These are phyloP conservation scores for Stromatinia cepivora DNA, from an alignment of 2,329 filamentous ascomycete genomes.

Conservation along the genomic window DNA sequence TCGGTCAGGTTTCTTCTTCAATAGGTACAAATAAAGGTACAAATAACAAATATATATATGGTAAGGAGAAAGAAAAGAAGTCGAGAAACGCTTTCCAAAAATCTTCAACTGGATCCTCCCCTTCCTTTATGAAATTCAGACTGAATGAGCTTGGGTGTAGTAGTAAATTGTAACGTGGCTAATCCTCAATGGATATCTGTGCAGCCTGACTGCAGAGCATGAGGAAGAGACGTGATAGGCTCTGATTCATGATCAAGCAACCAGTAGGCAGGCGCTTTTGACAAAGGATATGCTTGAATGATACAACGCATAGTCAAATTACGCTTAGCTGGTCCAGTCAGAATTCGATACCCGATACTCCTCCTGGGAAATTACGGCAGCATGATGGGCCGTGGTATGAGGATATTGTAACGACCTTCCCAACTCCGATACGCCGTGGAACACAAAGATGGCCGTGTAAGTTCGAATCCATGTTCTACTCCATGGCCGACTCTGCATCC, in stretches of 20 bases:
- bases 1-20: slow-evolving; percentile 17
- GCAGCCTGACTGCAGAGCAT: slow-evolving; percentile 40
- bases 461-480: slow-evolving; percentile 34
- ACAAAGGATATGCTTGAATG: slow-evolving; percentile 41
- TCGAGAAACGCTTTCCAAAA: slow-evolving; percentile 22
- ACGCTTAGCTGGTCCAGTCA: slow-evolving; percentile 42
- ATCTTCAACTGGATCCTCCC: slow-evolving; percentile 24
- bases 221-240: slow-evolving; percentile 39
- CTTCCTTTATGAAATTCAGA: slow-evolving; percentile 37
- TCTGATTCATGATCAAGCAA: slow-evolving; percentile 33
- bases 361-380: slow-evolving; percentile 32
- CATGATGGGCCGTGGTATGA: slow-evolving; percentile 32
- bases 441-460: slow-evolving; percentile 31
- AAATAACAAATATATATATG: slow-evolving; percentile 9
- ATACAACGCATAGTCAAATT: slow-evolving; percentile 42
- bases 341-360: slow-evolving; percentile 36
- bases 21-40: slow-evolving; percentile 7
- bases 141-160: slow-evolving; percentile 32
- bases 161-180: slow-evolving; percentile 41
- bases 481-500: slow-evolving; percentile 39
- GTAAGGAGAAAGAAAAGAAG: slow-evolving; percentile 21
- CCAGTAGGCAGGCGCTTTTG: slow-evolving; percentile 41
- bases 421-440: slow-evolving; percentile 39
- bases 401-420: slow-evolving; percentile 37
- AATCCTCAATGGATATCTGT: slow-evolving; percentile 39